Conservation (phyloP, 805 yeast genomes). For the Groenewaldozyma tartarivorans region DNA sequence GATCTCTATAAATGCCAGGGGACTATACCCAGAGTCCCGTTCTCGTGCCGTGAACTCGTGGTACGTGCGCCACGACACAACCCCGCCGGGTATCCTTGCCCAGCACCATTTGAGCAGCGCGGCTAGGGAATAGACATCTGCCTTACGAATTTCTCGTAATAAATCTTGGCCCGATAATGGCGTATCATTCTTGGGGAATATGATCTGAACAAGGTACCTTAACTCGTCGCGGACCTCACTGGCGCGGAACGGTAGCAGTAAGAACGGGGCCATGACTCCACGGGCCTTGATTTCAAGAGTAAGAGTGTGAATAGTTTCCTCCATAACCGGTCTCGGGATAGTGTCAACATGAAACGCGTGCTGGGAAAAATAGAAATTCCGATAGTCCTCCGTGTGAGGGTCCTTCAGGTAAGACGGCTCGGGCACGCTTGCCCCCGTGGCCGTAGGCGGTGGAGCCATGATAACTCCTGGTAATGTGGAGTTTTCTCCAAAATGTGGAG, state of each 20-base stretch:
- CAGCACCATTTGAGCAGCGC: conserved; percentile 74
- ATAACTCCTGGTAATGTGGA: neutral
- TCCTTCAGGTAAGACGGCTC: conserved; percentile 1
- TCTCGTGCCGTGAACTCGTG: conserved; percentile 41
- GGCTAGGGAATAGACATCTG: conserved; percentile 54
- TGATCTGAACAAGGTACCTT: conserved; percentile 42
- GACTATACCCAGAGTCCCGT: conserved; percentile 38
- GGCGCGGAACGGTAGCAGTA: conserved; percentile 71
- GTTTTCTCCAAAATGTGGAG: no score
- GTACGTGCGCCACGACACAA: conserved; percentile 82
- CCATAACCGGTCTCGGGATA: conserved; percentile 32
- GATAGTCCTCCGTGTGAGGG: conserved; percentile 8
- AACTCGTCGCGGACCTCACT: conserved; percentile 45
- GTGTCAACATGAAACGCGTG: conserved; percentile 14
- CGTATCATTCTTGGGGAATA: conserved; percentile 51
- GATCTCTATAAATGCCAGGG: conserved; percentile 61
- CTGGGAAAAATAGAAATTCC: conserved; percentile 20
- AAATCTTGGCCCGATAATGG: conserved; percentile 37
- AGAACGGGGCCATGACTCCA: conserved; percentile 62
- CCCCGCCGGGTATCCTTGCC: conserved; percentile 70
- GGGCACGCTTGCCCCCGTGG: neutral
- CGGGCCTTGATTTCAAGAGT: conserved; percentile 63
- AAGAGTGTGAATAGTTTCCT: conserved; percentile 56
- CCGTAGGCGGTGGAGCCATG: neutral
- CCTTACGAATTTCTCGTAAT: conserved; percentile 35